A percentile compares a stretch with the other conserved stretches of the same genome.
Evolutionary conservation across 495 filamentous ascomycete species (phyloP).

Genomic region (Parathielavia hyrcaniae): DNA sequence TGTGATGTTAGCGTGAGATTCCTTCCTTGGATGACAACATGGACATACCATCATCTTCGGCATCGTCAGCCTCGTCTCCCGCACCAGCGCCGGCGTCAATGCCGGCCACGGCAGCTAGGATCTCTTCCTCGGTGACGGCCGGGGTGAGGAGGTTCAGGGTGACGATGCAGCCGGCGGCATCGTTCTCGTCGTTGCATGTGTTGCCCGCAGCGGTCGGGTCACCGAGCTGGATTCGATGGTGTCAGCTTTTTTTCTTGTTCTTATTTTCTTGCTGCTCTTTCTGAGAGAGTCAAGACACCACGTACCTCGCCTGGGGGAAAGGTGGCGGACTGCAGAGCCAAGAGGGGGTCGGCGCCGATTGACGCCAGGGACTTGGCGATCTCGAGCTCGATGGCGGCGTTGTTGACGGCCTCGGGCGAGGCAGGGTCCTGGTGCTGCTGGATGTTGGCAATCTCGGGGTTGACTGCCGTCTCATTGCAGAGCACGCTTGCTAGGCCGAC

Average conservation of each 20-base stretch:
- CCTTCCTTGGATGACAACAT: not conserved
- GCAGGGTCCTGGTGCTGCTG: slow-evolving; percentile 62
- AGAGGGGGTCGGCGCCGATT: slow-evolving; percentile 52
- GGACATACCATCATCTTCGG: slow-evolving; percentile 2
- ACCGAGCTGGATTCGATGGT: slow-evolving; percentile 34
- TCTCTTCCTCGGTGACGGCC: slow-evolving; percentile 52
- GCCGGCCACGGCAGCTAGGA: slow-evolving; percentile 46
- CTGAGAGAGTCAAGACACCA: not conserved
- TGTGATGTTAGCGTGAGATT: not conserved
- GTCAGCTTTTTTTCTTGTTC: slow-evolving; percentile 22
- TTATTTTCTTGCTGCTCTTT: no score
- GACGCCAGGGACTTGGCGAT: slow-evolving; percentile 50
- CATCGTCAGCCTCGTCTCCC: slow-evolving; percentile 32
- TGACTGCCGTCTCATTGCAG: slow-evolving; percentile 56
- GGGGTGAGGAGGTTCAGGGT: slow-evolving; percentile 53
- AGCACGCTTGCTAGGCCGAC: slow-evolving; percentile 50
- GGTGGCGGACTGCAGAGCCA: slow-evolving; percentile 51
- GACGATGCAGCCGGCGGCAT: slow-evolving; percentile 57
- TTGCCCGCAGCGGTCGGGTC: slow-evolving; percentile 54
- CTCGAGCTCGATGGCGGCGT: slow-evolving; percentile 50
- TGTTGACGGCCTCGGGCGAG: slow-evolving; percentile 45
- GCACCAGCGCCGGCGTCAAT: slow-evolving; percentile 27
- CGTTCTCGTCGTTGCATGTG: slow-evolving; percentile 49
- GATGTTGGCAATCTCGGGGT: slow-evolving; percentile 61
- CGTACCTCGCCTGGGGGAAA: slow-evolving; percentile 53